These are phyloP conservation scores for Cladorrhinum sp. DNA, from an alignment of 2,329 filamentous ascomycete genomes.

Conservation along the genomic window DNA sequence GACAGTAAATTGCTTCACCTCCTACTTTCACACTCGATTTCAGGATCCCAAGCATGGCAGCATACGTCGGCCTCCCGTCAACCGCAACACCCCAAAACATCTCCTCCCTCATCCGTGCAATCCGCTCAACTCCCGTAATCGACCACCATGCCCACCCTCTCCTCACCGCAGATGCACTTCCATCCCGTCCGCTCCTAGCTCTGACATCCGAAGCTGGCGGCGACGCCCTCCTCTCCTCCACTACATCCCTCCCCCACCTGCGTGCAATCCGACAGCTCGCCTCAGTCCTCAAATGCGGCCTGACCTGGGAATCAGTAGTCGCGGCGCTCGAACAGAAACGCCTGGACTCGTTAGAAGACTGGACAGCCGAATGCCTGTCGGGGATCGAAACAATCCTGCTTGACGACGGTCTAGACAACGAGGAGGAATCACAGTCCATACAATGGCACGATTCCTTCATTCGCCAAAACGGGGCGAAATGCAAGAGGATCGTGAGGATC, in stretches of 20 bases:
- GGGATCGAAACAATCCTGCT: constrained; percentile 73
- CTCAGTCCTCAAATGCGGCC: constrained; percentile 59
- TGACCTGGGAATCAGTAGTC: constrained; percentile 57
- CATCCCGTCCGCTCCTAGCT: constrained; percentile 50
- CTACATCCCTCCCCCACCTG: constrained; percentile 64
- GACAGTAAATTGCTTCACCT: too few relatives aligned
- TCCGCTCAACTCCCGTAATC: constrained; percentile 60
- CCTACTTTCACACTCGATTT: not conserved
- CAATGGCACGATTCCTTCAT: constrained; percentile 66
- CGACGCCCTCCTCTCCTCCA: constrained; percentile 60
- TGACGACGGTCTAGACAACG: constrained; percentile 68
- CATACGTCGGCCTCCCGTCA: constrained; percentile 28
- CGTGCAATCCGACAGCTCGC: constrained; percentile 68
- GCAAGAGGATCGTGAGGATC: constrained; percentile 73
- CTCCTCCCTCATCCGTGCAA: constrained; percentile 37
- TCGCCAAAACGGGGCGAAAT: constrained; percentile 43
- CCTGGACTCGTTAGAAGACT: constrained; percentile 48
- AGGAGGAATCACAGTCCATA: constrained; percentile 56
- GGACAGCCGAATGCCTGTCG: constrained; percentile 62
- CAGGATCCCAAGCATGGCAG: constrained; percentile 23
- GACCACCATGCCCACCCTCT: constrained; percentile 73
- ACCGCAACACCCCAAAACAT: constrained; percentile 30
- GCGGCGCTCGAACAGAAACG: constrained; percentile 43
- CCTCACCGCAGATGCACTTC: constrained; percentile 49
- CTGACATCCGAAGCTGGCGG: constrained; percentile 73